Percentiles rank a stretch among this genome's conserved stretches.
These are phyloP conservation scores for Aureobasidium lini DNA, from an alignment of 2,329 filamentous ascomycete species.

Conservation along the genomic window DNA sequence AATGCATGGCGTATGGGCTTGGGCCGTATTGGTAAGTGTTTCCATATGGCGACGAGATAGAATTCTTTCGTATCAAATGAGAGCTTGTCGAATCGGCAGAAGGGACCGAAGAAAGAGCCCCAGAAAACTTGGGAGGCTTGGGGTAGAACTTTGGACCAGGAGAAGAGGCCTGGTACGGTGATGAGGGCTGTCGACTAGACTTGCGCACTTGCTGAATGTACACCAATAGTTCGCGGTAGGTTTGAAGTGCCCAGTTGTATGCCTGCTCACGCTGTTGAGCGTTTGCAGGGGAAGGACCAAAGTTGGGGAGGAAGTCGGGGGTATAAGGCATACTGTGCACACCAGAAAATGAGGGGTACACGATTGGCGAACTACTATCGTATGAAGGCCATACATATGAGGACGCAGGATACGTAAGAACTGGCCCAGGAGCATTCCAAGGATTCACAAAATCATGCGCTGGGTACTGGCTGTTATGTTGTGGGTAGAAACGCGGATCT, in stretches of 20 bases:
- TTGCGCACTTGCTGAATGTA: constrained; percentile 41
- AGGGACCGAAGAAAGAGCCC: constrained; percentile 23
- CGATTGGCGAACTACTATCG: not conserved
- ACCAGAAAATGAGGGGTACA: constrained; percentile 1
- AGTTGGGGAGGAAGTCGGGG: not conserved
- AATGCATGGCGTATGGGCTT: constrained; percentile 22
- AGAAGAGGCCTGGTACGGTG: constrained; percentile 34
- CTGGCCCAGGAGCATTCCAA: not conserved
- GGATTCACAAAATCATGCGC: not conserved
- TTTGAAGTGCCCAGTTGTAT: constrained; percentile 40
- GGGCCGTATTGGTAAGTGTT: constrained; percentile 11
- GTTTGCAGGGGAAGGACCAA: constrained; percentile 33
- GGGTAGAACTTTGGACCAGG: constrained; percentile 53
- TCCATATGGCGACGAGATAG: not conserved
- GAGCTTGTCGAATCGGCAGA: not conserved
- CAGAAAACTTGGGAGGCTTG: constrained; percentile 52
- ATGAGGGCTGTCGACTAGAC: constrained; percentile 27
- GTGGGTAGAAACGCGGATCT: constrained; percentile 41
- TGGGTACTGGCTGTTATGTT: constrained; percentile 17
- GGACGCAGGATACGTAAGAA: not conserved
- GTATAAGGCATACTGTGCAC: not conserved
- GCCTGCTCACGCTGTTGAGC: constrained; percentile 37
- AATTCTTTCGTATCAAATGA: not conserved
- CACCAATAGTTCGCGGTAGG: constrained; percentile 42
- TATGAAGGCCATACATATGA: constrained; percentile 2